These are phyloP conservation scores for Rhodocollybia butyracea DNA, from an alignment of 768 basidiomycete species.

Conservation along the genomic window DNA sequence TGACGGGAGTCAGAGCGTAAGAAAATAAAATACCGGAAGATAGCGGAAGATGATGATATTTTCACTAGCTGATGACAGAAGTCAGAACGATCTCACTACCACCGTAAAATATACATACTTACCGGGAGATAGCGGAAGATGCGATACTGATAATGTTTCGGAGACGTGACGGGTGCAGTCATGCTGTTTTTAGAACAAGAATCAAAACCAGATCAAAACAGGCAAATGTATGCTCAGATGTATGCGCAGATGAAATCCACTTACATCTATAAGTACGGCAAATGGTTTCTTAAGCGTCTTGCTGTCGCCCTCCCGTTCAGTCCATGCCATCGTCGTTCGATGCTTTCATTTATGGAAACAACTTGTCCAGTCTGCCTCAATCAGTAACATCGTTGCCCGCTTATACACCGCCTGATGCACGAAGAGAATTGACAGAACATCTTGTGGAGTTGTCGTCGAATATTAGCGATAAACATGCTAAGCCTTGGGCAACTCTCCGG, in stretches of 20 bases:
- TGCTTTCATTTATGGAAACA: not conserved
- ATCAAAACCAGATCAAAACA: not conserved
- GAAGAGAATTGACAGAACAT: constrained; percentile 1
- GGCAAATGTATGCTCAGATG: too few relatives aligned
- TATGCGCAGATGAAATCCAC: too few relatives aligned
- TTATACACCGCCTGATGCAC: not conserved
- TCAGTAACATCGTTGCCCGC: constrained; percentile 5
- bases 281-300: too few relatives aligned
- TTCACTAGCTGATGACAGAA: too few relatives aligned
- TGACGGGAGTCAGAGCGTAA: too few relatives aligned
- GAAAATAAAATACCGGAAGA: too few relatives aligned
- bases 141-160: too few relatives aligned
- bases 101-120: too few relatives aligned
- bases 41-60: too few relatives aligned
- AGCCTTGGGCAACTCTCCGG: constrained; percentile 41
- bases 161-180: not conserved
- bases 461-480: not conserved
- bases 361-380: not conserved
- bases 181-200: not conserved
- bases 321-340: not conserved
- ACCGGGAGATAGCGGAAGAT: too few relatives aligned
- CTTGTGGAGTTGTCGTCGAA: not conserved
- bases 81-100: too few relatives aligned
- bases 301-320: not conserved
- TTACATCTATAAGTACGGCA: too few relatives aligned